These are phyloP conservation scores for Dryadomyces quercus-mongolicae DNA, from an alignment of 2,329 filamentous ascomycete species.

Conservation along the genomic window DNA sequence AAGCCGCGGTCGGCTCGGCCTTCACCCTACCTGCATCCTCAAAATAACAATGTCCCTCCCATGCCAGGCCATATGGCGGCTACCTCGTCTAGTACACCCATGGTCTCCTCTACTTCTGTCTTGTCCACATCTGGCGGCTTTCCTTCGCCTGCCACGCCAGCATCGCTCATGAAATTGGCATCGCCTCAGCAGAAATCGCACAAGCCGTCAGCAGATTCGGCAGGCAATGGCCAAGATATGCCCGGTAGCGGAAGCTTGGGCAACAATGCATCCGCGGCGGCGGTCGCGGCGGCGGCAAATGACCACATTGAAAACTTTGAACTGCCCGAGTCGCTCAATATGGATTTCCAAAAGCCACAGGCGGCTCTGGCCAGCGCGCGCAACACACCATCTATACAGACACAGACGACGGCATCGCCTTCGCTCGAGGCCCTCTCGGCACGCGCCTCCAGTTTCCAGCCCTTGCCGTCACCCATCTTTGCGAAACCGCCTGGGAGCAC, in stretches of 20 bases:
- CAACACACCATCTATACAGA: conserved; percentile 16
- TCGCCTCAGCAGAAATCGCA: conserved; percentile 29
- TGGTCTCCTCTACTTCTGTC: neutral
- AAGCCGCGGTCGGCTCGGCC: conserved; percentile 50
- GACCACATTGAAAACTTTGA: conserved; percentile 47
- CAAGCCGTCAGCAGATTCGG: conserved; percentile 3
- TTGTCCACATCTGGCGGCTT: conserved; percentile 19
- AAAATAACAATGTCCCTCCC: conserved; percentile 22
- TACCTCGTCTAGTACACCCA: neutral
- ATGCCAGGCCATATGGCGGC: conserved; percentile 1
- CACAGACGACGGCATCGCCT: conserved; percentile 14
- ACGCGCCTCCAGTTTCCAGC: conserved; percentile 38
- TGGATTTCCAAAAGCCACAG: conserved; percentile 33
- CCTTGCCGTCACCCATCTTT: conserved; percentile 33
- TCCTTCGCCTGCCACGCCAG: conserved; percentile 65
- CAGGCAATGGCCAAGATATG: conserved; percentile 22
- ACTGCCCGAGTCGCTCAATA: conserved; percentile 60
- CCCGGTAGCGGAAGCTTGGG: conserved; percentile 11
- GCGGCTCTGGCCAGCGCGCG: conserved; percentile 33
- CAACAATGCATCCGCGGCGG: neutral
- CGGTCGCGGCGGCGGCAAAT: conserved; percentile 21
- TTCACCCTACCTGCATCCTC: conserved; percentile 55
- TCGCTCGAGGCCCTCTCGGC: conserved; percentile 26
- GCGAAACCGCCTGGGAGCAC: conserved; percentile 19
- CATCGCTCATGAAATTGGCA: conserved; percentile 71